Evolutionary conservation across 257 asterid species (phyloP).

Genomic region (Euphrasia confusa): DNA sequence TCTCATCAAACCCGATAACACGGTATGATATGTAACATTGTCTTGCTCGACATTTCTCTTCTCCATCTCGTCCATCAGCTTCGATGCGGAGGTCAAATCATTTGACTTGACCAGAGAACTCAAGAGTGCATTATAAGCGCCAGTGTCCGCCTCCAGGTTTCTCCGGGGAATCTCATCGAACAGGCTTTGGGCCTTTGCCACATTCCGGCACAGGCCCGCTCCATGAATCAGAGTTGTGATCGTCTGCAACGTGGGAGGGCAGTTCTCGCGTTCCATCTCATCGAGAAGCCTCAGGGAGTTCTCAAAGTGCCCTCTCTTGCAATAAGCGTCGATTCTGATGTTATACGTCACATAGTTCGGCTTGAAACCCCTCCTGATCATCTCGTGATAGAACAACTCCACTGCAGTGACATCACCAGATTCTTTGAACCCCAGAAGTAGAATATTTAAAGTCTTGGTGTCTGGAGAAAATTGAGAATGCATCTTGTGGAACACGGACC

Average conservation of each 20-base stretch:
- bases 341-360: constrained; percentile 58
- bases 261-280: constrained; percentile 58
- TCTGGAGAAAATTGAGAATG: constrained; percentile 57
- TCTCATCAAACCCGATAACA: constrained; percentile 70
- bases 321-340: constrained; percentile 71
- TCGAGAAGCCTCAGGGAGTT: constrained; percentile 74
- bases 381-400: constrained; percentile 86
- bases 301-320: constrained; percentile 64
- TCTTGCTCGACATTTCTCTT: constrained; percentile 45
- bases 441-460: constrained; percentile 80
- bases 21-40: constrained; percentile 63
- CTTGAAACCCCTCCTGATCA: constrained; percentile 80
- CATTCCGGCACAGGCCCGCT: constrained; percentile 76
- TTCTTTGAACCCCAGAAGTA: constrained; percentile 87
- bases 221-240: constrained; percentile 86
- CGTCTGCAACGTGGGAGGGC: constrained; percentile 59
- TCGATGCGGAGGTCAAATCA: constrained; percentile 55
- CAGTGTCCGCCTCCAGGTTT: constrained; percentile 48
- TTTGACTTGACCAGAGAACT: constrained; percentile 56
- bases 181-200: constrained; percentile 51
- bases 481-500: constrained; percentile 71
- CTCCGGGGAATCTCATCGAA: constrained; percentile 49
- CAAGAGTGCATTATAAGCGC: constrained; percentile 75
- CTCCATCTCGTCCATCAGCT: constrained; percentile 68
- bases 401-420: constrained; percentile 74